Conservation (phyloP, 371 early-diverging fungal species). For the Rhizopus microsporus region DNA sequence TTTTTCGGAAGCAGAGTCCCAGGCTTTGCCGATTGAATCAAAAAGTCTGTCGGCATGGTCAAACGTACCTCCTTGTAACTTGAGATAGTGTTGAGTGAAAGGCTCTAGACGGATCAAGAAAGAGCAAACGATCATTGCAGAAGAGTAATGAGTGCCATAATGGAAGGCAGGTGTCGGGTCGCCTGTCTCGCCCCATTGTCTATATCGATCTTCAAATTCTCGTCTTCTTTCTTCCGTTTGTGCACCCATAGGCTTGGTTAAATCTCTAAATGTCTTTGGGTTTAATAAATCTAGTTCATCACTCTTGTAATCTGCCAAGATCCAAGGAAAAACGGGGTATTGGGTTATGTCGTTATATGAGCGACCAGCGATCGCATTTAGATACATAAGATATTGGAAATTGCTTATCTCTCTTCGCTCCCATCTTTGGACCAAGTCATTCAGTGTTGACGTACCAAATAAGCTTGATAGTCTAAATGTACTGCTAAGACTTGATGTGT, state of each 20-base stretch:
- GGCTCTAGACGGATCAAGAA: constrained; percentile 87
- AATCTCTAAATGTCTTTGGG: constrained; percentile 74
- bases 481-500: constrained; percentile 25
- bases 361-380: constrained; percentile 84
- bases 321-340: constrained; percentile 79
- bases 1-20: constrained; percentile 71
- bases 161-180: constrained; percentile 77
- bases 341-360: constrained; percentile 71
- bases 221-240: constrained; percentile 66
- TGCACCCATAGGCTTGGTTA: constrained; percentile 87
- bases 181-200: constrained; percentile 74
- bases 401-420: constrained; percentile 78
- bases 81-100: constrained; percentile 78
- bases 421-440: constrained; percentile 75
- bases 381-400: constrained; percentile 86
- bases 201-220: constrained; percentile 59
- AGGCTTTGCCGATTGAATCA: constrained; percentile 66
- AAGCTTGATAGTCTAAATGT: constrained; percentile 57
- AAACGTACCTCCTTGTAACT: constrained; percentile 84
- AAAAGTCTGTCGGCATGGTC: constrained; percentile 82
- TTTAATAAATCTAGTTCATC: constrained; percentile 71
- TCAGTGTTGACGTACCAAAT: constrained; percentile 70
- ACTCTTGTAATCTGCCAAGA: constrained; percentile 70
- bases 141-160: constrained; percentile 92
- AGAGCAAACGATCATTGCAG: constrained; percentile 83